These are phyloP conservation scores for Piromyces sp. DNA, from an alignment of 192 early-diverging fungal genomes.

Conservation along the genomic window DNA sequence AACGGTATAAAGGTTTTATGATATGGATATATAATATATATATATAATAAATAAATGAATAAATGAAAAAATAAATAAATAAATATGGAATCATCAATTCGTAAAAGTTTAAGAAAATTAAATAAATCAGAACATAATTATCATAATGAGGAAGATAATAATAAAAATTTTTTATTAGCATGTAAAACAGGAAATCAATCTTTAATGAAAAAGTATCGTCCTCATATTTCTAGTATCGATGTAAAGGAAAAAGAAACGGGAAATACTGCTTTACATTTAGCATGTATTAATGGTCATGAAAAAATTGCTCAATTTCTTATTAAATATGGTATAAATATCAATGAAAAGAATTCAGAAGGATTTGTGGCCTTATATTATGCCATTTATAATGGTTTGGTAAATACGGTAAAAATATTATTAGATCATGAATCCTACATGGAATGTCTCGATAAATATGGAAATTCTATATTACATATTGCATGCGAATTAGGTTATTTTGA, in stretches of 20 bases:
- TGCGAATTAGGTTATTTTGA: neutral
- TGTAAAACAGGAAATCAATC: neutral
- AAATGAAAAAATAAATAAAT: too few relatives aligned
- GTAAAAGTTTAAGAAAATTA: too few relatives aligned
- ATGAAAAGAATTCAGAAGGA: neutral
- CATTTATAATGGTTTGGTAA: neutral
- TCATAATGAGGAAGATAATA: neutral
- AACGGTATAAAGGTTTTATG: too few relatives aligned
- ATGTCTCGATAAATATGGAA: neutral
- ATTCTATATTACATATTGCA: neutral
- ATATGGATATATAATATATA: too few relatives aligned
- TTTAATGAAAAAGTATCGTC: neutral
- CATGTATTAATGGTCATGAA: neutral
- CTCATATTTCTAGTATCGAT: neutral
- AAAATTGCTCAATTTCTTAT: neutral
- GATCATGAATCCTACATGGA: neutral
- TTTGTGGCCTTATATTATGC: neutral
- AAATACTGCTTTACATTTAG: neutral
- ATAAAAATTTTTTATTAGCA: neutral
- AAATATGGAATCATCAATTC: too few relatives aligned
- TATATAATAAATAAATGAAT: too few relatives aligned
- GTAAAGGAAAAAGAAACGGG: neutral
- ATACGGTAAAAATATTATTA: neutral
- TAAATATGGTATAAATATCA: neutral
- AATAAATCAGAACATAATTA: neutral